A percentile compares a stretch with the other conserved stretches of the same genome.
Conservation (phyloP, 1,284 basidiomycete genomes). For the Heterobasidion occidentale region DNA sequence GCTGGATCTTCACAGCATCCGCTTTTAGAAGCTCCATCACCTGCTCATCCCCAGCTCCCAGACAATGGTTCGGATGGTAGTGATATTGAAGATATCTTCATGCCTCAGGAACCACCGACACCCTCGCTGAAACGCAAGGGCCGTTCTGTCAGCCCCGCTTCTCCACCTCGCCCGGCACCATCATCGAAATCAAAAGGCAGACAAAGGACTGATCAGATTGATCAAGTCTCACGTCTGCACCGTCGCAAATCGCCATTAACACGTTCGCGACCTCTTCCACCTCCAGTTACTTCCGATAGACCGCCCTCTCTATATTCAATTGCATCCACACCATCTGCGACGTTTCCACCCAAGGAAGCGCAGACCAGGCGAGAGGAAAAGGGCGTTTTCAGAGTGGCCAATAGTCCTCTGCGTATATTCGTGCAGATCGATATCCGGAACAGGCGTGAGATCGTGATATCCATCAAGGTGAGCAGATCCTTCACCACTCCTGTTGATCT, state of each 20-base stretch:
- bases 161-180: background rate
- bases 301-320: background rate
- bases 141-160: background rate
- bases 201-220: background rate
- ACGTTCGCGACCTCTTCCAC: background rate
- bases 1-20: background rate
- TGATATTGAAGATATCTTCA: background rate
- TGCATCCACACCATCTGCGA: background rate
- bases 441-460: conserved; percentile 16
- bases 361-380: background rate
- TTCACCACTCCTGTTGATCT: background rate
- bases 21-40: background rate
- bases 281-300: background rate
- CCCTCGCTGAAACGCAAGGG: background rate
- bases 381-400: conserved; percentile 10
- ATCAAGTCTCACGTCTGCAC: no score
- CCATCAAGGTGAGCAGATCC: conserved; percentile 41
- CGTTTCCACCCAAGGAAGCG: background rate
- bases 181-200: background rate
- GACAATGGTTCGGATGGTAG: background rate
- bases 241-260: background rate
- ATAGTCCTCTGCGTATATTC: conserved; percentile 14
- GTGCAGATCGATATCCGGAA: conserved; percentile 20
- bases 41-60: background rate
- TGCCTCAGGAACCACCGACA: background rate